Conservation (phyloP, 2,329 filamentous ascomycete genomes). For the Aspergillus sp. region DNA sequence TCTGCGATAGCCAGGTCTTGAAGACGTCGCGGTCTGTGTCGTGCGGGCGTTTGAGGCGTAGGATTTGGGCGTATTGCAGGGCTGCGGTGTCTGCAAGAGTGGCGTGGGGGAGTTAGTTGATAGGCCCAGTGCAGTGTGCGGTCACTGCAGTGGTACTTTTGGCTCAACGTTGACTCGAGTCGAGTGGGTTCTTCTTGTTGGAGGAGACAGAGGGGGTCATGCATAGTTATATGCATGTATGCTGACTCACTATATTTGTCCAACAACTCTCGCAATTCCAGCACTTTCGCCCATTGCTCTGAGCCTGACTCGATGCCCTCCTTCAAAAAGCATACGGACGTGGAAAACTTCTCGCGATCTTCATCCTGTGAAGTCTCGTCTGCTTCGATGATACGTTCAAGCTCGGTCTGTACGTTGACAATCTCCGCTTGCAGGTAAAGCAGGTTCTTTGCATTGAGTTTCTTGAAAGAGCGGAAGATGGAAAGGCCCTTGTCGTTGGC, state of each 20-base stretch:
- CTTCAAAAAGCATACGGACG: constrained; percentile 12
- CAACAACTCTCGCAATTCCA: constrained; percentile 13
- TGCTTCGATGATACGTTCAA: constrained; percentile 1
- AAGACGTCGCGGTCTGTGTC: constrained; percentile 1
- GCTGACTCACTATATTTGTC: constrained; percentile 20
- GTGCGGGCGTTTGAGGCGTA: constrained; percentile 12
- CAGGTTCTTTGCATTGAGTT: constrained; percentile 17
- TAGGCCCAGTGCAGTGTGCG: neutral
- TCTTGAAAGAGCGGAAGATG: constrained; percentile 16
- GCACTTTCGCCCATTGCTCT: constrained; percentile 18
- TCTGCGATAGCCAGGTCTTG: constrained; percentile 6
- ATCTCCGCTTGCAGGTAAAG: constrained; percentile 20
- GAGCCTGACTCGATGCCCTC: neutral
- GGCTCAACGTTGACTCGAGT: neutral
- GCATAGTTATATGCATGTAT: neutral
- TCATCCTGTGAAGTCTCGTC: neutral
- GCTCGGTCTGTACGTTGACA: constrained; percentile 5
- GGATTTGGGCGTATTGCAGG: constrained; percentile 15
- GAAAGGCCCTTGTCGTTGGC: constrained; percentile 11
- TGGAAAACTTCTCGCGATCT: neutral
- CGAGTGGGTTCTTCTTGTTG: neutral
- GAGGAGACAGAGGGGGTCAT: neutral
- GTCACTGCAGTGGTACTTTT: neutral
- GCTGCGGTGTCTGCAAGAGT: constrained; percentile 14
- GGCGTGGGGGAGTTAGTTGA: neutral